Percentiles rank a stretch among this genome's conserved stretches.
Conservation (phyloP, 495 filamentous ascomycete genomes). For the Penicillium tannophilum region DNA sequence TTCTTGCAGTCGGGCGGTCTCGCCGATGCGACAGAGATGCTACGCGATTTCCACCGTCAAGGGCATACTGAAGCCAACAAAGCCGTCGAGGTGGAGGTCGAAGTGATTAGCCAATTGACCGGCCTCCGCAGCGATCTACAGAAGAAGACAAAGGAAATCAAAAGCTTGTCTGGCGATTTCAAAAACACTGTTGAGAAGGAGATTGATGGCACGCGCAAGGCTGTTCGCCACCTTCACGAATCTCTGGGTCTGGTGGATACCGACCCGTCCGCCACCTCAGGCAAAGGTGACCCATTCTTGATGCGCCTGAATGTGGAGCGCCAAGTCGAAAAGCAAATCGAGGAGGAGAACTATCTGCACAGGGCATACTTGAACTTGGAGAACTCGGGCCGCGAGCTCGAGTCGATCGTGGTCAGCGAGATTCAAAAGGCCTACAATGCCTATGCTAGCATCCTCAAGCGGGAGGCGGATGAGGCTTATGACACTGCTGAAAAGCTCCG, state of each 20-base stretch:
- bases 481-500: constrained; percentile 79
- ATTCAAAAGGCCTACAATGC: constrained; percentile 97
- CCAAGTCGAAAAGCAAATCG: constrained; percentile 87
- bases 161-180: constrained; percentile 87
- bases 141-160: constrained; percentile 98
- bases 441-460: constrained; percentile 83
- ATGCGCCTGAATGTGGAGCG: constrained; percentile 80
- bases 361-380: constrained; percentile 94
- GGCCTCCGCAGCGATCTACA: constrained; percentile 84
- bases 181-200: constrained; percentile 73
- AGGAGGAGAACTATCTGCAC: constrained; percentile 97
- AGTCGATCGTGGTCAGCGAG: constrained; percentile 93
- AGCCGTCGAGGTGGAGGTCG: constrained; percentile 83
- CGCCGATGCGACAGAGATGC: constrained; percentile 78
- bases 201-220: constrained; percentile 57
- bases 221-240: constrained; percentile 78
- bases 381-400: constrained; percentile 89
- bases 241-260: constrained; percentile 74
- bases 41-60: constrained; percentile 81
- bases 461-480: constrained; percentile 82
- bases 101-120: constrained; percentile 84
- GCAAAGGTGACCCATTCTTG: constrained; percentile 90
- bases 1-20: constrained; percentile 82
- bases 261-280: constrained; percentile 71
- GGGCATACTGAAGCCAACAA: constrained; percentile 83